Evolutionary conservation across 2,329 filamentous ascomycete genomes (phyloP).

Genomic region (Monosporascus sp.): DNA sequence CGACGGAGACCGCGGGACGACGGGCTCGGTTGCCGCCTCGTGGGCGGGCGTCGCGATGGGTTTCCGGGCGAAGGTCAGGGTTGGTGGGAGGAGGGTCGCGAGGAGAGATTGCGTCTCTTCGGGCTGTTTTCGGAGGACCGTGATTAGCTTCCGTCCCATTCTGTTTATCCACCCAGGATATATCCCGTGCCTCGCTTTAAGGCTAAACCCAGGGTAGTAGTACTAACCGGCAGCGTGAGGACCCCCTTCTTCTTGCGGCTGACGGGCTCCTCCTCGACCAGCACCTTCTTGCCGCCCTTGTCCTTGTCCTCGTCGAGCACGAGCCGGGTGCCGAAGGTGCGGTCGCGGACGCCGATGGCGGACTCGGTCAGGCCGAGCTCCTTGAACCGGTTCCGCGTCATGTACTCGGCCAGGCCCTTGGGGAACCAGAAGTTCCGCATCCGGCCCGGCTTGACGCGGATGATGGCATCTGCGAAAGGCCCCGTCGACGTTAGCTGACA

Average conservation of each 20-base stretch:
- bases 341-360: constrained; percentile 29
- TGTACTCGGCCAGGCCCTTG: constrained; percentile 28
- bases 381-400: constrained; percentile 26
- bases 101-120: constrained; percentile 32
- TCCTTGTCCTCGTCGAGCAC: constrained; percentile 10
- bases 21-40: constrained; percentile 8
- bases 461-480: constrained; percentile 27
- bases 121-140: constrained; percentile 21
- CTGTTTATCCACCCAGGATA: neutral
- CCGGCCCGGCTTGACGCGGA: constrained; percentile 29
- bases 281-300: constrained; percentile 1
- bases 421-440: constrained; percentile 32
- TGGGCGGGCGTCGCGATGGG: constrained; percentile 20
- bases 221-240: constrained; percentile 19
- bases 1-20: constrained; percentile 20
- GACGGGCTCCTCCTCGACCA: constrained; percentile 3
- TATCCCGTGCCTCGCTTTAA: no score
- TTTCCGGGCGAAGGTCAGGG: constrained; percentile 34
- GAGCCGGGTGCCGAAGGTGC: constrained; percentile 22
- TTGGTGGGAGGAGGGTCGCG: constrained; percentile 28
- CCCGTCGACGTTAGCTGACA: neutral
- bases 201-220: neutral
- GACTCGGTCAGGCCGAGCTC: constrained; percentile 27
- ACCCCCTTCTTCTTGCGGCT: constrained; percentile 19
- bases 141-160: neutral